Evolutionary conservation across 768 basidiomycete genomes (phyloP).

Genomic region (Gymnopilus junonius): DNA sequence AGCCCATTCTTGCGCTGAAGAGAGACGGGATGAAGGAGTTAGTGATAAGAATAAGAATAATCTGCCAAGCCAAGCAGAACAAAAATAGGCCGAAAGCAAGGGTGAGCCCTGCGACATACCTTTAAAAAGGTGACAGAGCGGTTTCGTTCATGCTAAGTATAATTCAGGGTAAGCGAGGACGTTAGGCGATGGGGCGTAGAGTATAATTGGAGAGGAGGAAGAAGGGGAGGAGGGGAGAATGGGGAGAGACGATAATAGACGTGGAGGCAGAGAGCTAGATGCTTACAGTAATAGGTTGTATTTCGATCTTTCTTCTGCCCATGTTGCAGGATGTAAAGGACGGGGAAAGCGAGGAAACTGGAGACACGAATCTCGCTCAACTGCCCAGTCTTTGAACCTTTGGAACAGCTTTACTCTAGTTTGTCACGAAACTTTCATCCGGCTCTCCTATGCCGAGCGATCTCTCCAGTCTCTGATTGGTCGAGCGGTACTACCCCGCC

Average conservation of each 20-base stretch:
- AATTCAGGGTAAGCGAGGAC: conserved; percentile 48
- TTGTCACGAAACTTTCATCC: conserved; percentile 26
- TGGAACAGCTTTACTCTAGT: conserved; percentile 25
- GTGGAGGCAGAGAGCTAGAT: conserved; percentile 12
- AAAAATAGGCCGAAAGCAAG: conserved; percentile 64
- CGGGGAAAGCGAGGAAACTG: conserved; percentile 24
- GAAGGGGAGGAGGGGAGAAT: conserved; percentile 17
- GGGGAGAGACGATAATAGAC: conserved; percentile 18
- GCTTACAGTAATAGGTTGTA: conserved; percentile 79
- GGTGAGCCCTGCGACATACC: conserved; percentile 48
- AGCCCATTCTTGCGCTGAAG: conserved; percentile 84
- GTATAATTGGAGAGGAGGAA: conserved; percentile 35
- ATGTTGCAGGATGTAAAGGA: conserved; percentile 36
- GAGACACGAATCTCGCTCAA: conserved; percentile 16
- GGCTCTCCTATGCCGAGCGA: conserved; percentile 21
- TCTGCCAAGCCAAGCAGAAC: conserved; percentile 48
- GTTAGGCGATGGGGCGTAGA: conserved; percentile 25
- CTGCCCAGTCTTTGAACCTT: conserved; percentile 28
- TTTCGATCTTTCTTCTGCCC: conserved; percentile 84
- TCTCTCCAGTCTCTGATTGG: conserved; percentile 18
- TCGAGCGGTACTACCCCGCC: conserved; percentile 9
- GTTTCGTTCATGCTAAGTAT: conserved; percentile 86
- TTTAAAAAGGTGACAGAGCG: conserved; percentile 91
- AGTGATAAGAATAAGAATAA: conserved; percentile 41
- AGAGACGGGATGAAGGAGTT: conserved; percentile 11